Conservation (phyloP, 2,329 filamentous ascomycete genomes). For the Cercospora zeae-maydis region DNA sequence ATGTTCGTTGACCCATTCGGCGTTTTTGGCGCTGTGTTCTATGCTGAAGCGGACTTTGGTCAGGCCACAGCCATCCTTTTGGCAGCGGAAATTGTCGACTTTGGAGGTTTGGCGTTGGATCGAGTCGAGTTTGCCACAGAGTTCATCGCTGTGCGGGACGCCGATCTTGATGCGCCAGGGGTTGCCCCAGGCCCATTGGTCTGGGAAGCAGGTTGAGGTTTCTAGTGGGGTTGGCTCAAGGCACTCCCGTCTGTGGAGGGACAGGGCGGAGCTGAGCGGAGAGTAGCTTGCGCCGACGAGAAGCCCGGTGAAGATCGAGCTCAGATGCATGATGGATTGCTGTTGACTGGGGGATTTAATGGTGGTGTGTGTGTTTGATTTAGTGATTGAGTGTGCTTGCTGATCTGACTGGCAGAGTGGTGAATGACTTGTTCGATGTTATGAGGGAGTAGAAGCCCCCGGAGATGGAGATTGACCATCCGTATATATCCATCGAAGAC, state of each 20-base stretch:
- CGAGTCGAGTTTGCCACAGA: neutral
- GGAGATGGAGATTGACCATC: neutral
- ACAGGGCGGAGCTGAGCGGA: neutral
- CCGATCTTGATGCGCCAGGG: slow-evolving; percentile 1
- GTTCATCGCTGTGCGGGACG: neutral
- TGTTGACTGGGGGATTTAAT: neutral
- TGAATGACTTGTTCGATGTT: neutral
- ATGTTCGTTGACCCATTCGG: neutral
- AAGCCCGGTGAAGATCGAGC: neutral
- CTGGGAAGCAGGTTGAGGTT: neutral
- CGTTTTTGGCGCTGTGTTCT: neutral
- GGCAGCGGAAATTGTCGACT: neutral
- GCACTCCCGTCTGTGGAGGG: neutral
- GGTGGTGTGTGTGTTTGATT: neutral
- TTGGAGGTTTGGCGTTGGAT: neutral
- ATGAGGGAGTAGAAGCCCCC: neutral
- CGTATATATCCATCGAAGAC: neutral
- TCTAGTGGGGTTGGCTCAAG: neutral
- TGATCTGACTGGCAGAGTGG: neutral
- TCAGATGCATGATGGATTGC: neutral
- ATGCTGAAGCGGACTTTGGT: neutral
- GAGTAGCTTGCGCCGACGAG: neutral
- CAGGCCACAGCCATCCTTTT: neutral
- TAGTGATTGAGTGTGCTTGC: neutral
- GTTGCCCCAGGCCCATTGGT: neutral